Percentiles rank a stretch among this genome's conserved stretches.
phyloP scores from a whole-genome alignment of 2,329 filamentous ascomycete species.

The Aspergillus sergii region DNA sequence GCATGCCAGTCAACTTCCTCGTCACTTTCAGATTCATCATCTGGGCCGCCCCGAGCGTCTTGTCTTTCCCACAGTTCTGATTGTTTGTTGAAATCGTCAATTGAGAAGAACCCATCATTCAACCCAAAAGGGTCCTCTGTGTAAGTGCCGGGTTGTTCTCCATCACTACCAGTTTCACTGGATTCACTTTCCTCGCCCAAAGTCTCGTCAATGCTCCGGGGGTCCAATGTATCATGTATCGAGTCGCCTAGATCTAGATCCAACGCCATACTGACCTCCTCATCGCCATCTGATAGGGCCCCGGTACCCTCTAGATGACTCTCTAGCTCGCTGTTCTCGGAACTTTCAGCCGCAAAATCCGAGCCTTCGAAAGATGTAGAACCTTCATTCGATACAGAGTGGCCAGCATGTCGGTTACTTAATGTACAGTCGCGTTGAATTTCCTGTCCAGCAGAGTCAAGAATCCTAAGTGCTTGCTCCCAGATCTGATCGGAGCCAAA shows the following conservation, averaged over 20 bases:
- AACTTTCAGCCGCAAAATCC: slow-evolving; percentile 17
- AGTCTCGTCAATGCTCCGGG: slow-evolving; percentile 12
- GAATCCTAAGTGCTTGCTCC: slow-evolving; percentile 86
- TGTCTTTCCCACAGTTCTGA: slow-evolving; percentile 86
- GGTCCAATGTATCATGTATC: neutral
- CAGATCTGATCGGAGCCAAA: slow-evolving; percentile 89
- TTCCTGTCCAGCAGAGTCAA: slow-evolving; percentile 64
- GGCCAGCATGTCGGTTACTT: slow-evolving; percentile 26
- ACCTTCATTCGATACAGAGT: slow-evolving; percentile 9
- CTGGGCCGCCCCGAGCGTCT: slow-evolving; percentile 74
- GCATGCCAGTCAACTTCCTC: slow-evolving; percentile 86
- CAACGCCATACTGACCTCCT: slow-evolving; percentile 12
- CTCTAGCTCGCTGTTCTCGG: slow-evolving; percentile 19
- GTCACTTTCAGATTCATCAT: slow-evolving; percentile 74
- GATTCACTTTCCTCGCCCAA: slow-evolving; percentile 12
- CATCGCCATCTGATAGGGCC: slow-evolving; percentile 16
- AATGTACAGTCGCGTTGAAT: slow-evolving; percentile 52
- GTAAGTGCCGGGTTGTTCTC: slow-evolving; percentile 54
- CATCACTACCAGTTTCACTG: slow-evolving; percentile 35
- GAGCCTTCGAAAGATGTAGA: slow-evolving; percentile 10
- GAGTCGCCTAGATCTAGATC: neutral
- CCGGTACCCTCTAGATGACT: slow-evolving; percentile 18
- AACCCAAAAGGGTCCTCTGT: slow-evolving; percentile 77
- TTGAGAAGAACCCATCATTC: slow-evolving; percentile 97
- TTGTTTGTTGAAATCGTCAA: slow-evolving; percentile 95